phyloP scores from a whole-genome alignment of 345 rosid species.

The Eucalyptus tenuipes region DNA sequence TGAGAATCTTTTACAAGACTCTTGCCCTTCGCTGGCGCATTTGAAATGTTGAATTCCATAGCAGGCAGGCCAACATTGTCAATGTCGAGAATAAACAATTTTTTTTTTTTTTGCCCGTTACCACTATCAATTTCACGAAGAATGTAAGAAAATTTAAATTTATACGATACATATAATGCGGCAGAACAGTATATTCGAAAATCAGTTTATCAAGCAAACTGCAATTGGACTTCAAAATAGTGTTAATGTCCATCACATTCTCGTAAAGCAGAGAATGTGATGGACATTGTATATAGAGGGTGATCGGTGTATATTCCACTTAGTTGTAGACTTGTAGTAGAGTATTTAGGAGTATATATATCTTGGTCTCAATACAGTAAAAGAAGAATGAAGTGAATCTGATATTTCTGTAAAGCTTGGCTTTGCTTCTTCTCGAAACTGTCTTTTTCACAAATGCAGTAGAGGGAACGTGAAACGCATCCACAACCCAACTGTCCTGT shows the following conservation, averaged over 20 bases:
- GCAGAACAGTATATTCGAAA: neutral
- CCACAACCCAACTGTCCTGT: neutral
- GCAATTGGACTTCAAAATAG: neutral
- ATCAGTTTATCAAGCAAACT: neutral
- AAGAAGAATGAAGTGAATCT: neutral
- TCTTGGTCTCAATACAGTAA: neutral
- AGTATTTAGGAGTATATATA: too few relatives aligned
- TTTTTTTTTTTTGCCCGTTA: too few relatives aligned
- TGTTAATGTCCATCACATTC: conserved; percentile 3
- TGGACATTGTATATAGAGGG: neutral
- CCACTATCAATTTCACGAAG: too few relatives aligned
- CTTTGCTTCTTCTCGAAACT: neutral
- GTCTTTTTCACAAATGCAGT: too few relatives aligned
- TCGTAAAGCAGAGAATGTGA: neutral
- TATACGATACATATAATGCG: too few relatives aligned
- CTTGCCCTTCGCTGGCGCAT: too few relatives aligned
- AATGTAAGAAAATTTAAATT: too few relatives aligned
- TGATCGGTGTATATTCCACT: neutral
- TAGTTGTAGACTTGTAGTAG: neutral
- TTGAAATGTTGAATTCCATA: too few relatives aligned
- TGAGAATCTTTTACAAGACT: too few relatives aligned
- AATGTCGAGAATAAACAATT: too few relatives aligned
- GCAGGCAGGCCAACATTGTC: too few relatives aligned
- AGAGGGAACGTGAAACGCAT: neutral
- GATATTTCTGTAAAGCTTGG: neutral